Evolutionary conservation across 2,329 filamentous ascomycete genomes (phyloP), one percentile per base, ranked within the genome.

Genomic region (Colletotrichum camelliae): DNA sequence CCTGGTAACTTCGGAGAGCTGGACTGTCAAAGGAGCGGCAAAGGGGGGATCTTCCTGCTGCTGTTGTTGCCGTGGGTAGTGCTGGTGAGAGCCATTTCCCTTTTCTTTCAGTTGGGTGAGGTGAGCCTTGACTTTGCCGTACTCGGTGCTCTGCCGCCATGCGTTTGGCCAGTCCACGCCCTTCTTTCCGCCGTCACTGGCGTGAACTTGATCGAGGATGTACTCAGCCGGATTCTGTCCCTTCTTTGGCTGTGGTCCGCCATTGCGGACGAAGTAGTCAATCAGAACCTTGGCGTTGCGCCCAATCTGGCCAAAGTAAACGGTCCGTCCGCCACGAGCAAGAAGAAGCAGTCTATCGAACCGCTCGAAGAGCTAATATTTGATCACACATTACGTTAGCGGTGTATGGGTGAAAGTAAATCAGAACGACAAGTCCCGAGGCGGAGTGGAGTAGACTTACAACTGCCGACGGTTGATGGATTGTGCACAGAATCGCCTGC

Each of bases 151-250:
- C 4, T 80, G 75, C 12, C 81, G 83, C 86, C 86, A 88, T 6
- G 83, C 79, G 61, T 81, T 80, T 27, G 78, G 80, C 83, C 83
- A 84, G 74, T 90, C 86, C 2, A 82, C 77, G 7, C 83, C 91
- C 16, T 87, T 87, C 16, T 88, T 31, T 16, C 66, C 66, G 16
- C 31, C 86, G 37, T 90, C 87, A 73, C 92, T 88, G 18, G 80
- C 83, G 0, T 81, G 81, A 37, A 84, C 83, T 52, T 84, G 84
- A 52, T 86, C 81, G 6, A 94, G 86, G 91, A 94, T 94, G 86
- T 90, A 93, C 81, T 94, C 93, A 1, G 93, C 93, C 2, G 92
- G 92, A 77, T 94, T 94, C 18, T 90, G 91, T 4, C 89, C 88
- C 3, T 85, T 77, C 1, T 86, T 85, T 61, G 91, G 91, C 35